phyloP scores from a whole-genome alignment of 352 stramenopile genomes.

The Thalassiosira sp. region DNA sequence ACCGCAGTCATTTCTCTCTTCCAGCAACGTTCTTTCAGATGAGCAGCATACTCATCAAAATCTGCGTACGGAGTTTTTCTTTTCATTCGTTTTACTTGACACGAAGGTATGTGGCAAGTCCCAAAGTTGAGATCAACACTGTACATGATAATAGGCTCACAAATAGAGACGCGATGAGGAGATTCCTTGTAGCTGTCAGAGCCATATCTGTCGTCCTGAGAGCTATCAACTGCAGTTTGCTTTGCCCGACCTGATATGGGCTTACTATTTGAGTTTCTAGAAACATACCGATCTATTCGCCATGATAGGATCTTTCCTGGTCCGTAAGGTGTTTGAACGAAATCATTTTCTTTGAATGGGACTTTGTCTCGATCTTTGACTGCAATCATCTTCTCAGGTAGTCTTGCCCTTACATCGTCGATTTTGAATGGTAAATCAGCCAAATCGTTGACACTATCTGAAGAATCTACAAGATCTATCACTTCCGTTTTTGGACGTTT shows the following conservation, averaged over 20 bases:
- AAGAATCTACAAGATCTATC: constrained; percentile 52
- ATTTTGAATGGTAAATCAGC: neutral
- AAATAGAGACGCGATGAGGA: too few relatives aligned
- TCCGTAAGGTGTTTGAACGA: constrained; percentile 52
- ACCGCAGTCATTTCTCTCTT: too few relatives aligned
- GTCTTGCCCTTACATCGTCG: neutral
- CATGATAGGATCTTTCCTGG: constrained; percentile 44
- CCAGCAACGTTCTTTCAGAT: too few relatives aligned
- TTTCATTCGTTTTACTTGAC: constrained; percentile 42
- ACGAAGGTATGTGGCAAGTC: constrained; percentile 40
- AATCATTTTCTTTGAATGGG: constrained; percentile 42
- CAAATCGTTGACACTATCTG: constrained; percentile 34
- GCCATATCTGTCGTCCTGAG: too few relatives aligned
- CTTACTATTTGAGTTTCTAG: constrained; percentile 6
- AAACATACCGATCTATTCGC: constrained; percentile 39
- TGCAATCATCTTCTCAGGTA: neutral
- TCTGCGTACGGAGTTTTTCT: too few relatives aligned
- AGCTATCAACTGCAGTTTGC: too few relatives aligned
- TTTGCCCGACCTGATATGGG: too few relatives aligned
- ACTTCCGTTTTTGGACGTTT: constrained; percentile 17
- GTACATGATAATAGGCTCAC: constrained; percentile 41
- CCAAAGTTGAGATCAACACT: constrained; percentile 51
- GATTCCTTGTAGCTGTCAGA: too few relatives aligned
- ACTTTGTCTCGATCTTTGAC: constrained; percentile 1
- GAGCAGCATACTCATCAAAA: too few relatives aligned